Evolutionary conservation across 1,284 basidiomycete genomes (phyloP).

Genomic region (Cutaneotrichosporon dermatis): DNA sequence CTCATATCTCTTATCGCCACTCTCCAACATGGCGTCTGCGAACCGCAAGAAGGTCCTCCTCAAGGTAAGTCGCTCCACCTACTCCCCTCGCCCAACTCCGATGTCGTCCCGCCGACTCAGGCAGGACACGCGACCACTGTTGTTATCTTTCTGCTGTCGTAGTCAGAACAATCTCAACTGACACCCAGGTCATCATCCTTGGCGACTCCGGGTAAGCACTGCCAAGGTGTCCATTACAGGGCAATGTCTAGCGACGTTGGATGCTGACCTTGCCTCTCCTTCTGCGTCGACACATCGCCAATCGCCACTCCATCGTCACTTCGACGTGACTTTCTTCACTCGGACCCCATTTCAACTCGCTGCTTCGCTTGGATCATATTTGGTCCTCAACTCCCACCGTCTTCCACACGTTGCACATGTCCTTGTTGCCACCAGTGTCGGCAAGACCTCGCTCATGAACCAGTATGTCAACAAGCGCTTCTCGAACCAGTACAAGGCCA

Average conservation of each 20-base stretch:
- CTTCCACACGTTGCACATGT: no score
- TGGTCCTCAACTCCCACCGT: no score
- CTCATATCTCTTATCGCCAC: background rate
- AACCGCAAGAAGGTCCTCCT: conserved; percentile 70
- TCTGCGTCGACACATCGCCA: background rate
- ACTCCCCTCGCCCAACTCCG: no score
- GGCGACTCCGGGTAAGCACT: conserved; percentile 85
- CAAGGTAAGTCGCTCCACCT: conserved; percentile 61
- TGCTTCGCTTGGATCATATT: no score
- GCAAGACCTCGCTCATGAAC: conserved; percentile 99
- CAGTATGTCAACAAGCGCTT: conserved; percentile 99
- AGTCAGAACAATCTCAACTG: background rate
- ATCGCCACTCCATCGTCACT: background rate
- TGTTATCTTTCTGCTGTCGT: no score
- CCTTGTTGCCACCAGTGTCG: conserved; percentile 62
- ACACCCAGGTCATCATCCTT: conserved; percentile 84
- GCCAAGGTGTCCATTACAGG: background rate
- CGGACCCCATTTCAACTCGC: no score
- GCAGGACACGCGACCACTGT: no score
- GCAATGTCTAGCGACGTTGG: no score
- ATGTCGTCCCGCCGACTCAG: no score
- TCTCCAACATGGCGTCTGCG: conserved; percentile 52
- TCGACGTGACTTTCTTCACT: background rate
- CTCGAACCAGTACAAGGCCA: conserved; percentile 99
- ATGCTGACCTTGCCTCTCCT: conserved; percentile 2